Percentiles rank a stretch among this genome's conserved stretches.
These are phyloP conservation scores for Saturnispora galanensis DNA, from an alignment of 805 yeast species.

Conservation along the genomic window DNA sequence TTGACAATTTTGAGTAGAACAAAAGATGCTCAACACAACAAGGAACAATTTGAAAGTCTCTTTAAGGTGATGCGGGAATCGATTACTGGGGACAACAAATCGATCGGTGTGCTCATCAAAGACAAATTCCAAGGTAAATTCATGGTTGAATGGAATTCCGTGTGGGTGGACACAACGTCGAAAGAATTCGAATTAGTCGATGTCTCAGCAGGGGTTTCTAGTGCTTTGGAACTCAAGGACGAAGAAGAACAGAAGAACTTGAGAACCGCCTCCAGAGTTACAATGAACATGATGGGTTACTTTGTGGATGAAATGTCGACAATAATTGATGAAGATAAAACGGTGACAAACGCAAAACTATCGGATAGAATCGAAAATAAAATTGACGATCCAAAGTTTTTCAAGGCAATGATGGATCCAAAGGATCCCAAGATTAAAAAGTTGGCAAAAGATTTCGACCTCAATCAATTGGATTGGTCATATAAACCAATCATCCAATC, in stretches of 20 bases:
- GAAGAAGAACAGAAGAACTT: conserved; percentile 60
- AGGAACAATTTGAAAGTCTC: conserved; percentile 51
- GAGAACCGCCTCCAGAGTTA: conserved; percentile 64
- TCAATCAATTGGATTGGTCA: conserved; percentile 81
- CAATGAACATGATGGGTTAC: conserved; percentile 68
- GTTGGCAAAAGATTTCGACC: conserved; percentile 61
- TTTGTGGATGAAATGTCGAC: conserved; percentile 83
- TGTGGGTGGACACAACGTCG: conserved; percentile 23
- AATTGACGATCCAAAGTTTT: conserved; percentile 70
- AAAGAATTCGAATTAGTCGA: conserved; percentile 38
- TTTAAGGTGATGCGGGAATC: conserved; percentile 35
- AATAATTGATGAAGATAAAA: conserved; percentile 77
- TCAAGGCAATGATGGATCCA: conserved; percentile 37
- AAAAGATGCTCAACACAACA: conserved; percentile 73
- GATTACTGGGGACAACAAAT: conserved; percentile 27
- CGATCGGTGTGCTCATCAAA: conserved; percentile 60
- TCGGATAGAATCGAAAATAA: conserved; percentile 71
- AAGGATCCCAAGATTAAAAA: conserved; percentile 36
- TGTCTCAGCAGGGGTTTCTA: conserved; percentile 44
- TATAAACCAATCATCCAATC: conserved; percentile 86
- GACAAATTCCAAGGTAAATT: conserved; percentile 80
- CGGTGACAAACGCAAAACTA: conserved; percentile 60
- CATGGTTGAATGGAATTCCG: conserved; percentile 65
- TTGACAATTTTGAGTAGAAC: conserved; percentile 60
- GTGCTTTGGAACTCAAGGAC: conserved; percentile 65